Evolutionary conservation across 2,329 filamentous ascomycete genomes (phyloP).

Genomic region (Metarhizium humberi): DNA sequence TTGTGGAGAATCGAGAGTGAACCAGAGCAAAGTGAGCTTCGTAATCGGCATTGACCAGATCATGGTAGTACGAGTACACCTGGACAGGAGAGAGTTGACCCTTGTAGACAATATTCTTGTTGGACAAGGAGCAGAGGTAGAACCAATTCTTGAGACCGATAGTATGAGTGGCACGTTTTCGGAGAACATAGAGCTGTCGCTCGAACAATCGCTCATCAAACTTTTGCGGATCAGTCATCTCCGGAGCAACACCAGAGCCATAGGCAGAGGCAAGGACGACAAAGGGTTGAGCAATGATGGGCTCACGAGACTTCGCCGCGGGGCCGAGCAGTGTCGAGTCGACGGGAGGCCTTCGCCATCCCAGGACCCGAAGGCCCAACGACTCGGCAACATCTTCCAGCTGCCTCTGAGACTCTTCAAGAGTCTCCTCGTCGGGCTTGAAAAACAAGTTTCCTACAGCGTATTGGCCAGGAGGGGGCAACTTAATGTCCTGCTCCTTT

Average conservation of each 20-base stretch:
- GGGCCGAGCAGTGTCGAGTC: slow-evolving; percentile 91
- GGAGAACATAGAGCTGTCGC: slow-evolving; percentile 84
- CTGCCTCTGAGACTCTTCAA: slow-evolving; percentile 82
- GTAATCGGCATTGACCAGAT: slow-evolving; percentile 93
- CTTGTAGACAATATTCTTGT: slow-evolving; percentile 99
- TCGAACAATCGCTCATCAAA: slow-evolving; percentile 87
- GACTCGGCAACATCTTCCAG: slow-evolving; percentile 91
- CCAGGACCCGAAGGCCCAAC: slow-evolving; percentile 80
- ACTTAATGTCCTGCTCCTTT: slow-evolving; percentile 76
- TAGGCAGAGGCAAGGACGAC: slow-evolving; percentile 82
- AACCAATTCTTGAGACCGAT: slow-evolving; percentile 98
- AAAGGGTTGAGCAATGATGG: slow-evolving; percentile 90
- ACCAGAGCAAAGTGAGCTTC: slow-evolving; percentile 95
- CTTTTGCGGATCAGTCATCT: slow-evolving; percentile 64
- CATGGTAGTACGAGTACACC: slow-evolving; percentile 97
- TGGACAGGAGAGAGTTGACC: slow-evolving; percentile 89
- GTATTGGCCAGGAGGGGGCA: slow-evolving; percentile 87
- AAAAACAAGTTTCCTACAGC: slow-evolving; percentile 97
- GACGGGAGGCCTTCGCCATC: slow-evolving; percentile 91
- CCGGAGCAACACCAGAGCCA: slow-evolving; percentile 69
- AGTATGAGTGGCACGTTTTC: slow-evolving; percentile 89
- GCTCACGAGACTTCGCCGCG: slow-evolving; percentile 87
- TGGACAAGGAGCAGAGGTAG: slow-evolving; percentile 91
- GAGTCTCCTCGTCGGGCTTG: slow-evolving; percentile 85
- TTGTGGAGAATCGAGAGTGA: slow-evolving; percentile 95